Evolutionary conservation across 345 rosid genomes (phyloP).

Genomic region (Geranium rotundifolium): DNA sequence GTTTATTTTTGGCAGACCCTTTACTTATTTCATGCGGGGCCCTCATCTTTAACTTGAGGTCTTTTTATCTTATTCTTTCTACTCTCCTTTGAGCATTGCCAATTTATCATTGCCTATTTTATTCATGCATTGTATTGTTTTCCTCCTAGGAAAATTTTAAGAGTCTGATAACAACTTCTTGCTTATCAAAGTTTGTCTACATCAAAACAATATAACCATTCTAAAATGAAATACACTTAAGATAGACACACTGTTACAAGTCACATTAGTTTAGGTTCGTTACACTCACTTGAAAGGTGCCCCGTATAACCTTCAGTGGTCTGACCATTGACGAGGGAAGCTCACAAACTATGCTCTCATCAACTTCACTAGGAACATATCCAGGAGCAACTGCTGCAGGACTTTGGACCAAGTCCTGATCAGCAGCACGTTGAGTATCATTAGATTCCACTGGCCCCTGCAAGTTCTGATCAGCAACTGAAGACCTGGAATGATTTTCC

Average conservation of each 20-base stretch:
- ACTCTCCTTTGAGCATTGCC: no score
- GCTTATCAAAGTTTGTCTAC: background rate
- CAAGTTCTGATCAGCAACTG: conserved; percentile 39
- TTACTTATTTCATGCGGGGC: no score
- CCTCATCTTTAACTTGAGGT: no score
- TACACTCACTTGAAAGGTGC: conserved; percentile 83
- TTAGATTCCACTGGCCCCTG: conserved; percentile 35
- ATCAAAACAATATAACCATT: background rate
- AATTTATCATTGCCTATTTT: no score
- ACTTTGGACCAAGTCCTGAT: conserved; percentile 36
- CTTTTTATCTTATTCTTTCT: no score
- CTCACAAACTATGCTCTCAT: conserved; percentile 88
- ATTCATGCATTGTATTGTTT: background rate
- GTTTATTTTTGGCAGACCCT: no score
- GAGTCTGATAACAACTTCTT: no score
- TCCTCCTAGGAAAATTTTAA: no score
- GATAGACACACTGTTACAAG: background rate
- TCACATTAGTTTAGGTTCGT: background rate
- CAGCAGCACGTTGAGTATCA: conserved; percentile 40
- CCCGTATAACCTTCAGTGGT: conserved; percentile 68
- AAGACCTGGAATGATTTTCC: conserved; percentile 32
- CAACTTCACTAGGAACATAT: conserved; percentile 74
- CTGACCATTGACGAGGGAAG: conserved; percentile 94
- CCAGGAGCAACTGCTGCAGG: conserved; percentile 67
- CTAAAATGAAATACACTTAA: background rate